These are phyloP conservation scores for Xylariaceae sp. DNA, from an alignment of 2,329 filamentous ascomycete genomes.

Conservation along the genomic window DNA sequence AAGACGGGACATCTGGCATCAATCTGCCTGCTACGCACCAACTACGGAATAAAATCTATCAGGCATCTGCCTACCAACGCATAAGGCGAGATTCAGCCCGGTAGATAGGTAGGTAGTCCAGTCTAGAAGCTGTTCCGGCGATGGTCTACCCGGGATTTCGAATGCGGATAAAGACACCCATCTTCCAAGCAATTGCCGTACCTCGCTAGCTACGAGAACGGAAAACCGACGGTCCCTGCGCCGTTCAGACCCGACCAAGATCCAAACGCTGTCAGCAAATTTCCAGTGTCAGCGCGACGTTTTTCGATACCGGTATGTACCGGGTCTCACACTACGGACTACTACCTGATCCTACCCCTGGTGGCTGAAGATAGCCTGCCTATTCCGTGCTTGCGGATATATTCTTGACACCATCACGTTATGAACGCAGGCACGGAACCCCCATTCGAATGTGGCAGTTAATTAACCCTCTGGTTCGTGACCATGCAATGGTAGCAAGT, in stretches of 20 bases:
- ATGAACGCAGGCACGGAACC: too few relatives aligned
- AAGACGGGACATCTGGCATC: too few relatives aligned
- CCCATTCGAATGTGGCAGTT: too few relatives aligned
- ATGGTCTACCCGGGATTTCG: not conserved
- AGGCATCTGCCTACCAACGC: too few relatives aligned
- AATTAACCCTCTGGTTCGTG: too few relatives aligned
- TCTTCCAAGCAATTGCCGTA: not conserved
- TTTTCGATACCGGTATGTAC: not conserved
- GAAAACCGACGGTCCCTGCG: not conserved
- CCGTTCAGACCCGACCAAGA: not conserved
- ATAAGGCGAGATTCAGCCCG: not conserved
- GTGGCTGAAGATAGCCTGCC: too few relatives aligned
- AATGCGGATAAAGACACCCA: not conserved
- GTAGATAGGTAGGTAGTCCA: not conserved
- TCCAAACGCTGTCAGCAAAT: not conserved
- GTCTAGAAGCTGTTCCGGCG: too few relatives aligned
- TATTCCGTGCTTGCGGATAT: not conserved
- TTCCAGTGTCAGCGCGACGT: not conserved
- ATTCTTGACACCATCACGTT: too few relatives aligned
- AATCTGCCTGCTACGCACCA: too few relatives aligned
- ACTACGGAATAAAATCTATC: too few relatives aligned
- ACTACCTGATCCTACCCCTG: too few relatives aligned
- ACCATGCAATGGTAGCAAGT: too few relatives aligned
- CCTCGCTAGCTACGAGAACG: not conserved
- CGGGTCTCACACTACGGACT: not conserved